Percentiles rank a stretch among this genome's conserved stretches.
phyloP scores from a whole-genome alignment of 2,329 filamentous ascomycete genomes.

The Fusarium tricinctum region DNA sequence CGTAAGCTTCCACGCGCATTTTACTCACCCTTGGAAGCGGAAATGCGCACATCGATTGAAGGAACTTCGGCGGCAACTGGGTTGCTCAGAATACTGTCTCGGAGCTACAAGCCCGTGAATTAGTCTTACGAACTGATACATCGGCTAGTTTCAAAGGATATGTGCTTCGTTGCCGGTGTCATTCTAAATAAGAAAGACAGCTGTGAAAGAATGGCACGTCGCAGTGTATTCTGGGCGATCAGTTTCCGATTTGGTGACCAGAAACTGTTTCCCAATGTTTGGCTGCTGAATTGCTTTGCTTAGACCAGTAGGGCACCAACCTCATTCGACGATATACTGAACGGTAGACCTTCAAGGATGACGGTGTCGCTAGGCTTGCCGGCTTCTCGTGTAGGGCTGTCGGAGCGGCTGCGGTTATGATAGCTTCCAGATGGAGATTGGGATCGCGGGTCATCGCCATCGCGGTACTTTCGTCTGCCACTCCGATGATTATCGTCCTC shows the following conservation, averaged over 20 bases:
- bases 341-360: conserved; percentile 68
- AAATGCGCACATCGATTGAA: conserved; percentile 57
- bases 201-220: conserved; percentile 4
- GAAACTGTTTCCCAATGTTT: conserved; percentile 11
- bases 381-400: conserved; percentile 55
- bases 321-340: conserved; percentile 64
- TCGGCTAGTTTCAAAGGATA: conserved; percentile 25
- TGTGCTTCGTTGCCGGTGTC: conserved; percentile 19
- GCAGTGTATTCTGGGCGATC: conserved; percentile 12
- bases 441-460: conserved; percentile 43
- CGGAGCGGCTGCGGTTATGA: conserved; percentile 53
- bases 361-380: conserved; percentile 64
- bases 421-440: conserved; percentile 49
- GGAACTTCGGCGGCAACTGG: conserved; percentile 55
- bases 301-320: conserved; percentile 57
- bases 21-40: conserved; percentile 53
- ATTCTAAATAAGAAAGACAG: conserved; percentile 15
- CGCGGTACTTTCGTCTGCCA: conserved; percentile 36
- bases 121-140: conserved; percentile 47
- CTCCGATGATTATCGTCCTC: conserved; percentile 42
- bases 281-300: conserved; percentile 26
- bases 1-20: background rate
- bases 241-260: conserved; percentile 27
- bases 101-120: conserved; percentile 52
- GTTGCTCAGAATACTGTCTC: conserved; percentile 54